Evolutionary conservation across 441 rosid genomes (phyloP).

Genomic region (Brassica hybrid): DNA sequence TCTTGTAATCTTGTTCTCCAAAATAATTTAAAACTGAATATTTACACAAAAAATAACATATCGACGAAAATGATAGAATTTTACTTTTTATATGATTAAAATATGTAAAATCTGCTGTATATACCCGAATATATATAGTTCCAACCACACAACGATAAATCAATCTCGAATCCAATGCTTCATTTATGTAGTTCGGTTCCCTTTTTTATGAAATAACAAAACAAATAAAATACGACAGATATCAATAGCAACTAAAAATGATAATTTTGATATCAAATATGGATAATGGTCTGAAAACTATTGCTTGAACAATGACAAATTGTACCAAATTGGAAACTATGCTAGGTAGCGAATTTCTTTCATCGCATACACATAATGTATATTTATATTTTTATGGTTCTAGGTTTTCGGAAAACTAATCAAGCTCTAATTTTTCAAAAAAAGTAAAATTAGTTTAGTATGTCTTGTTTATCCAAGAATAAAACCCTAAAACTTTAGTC

Average conservation of each 20-base stretch:
- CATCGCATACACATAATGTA: not conserved
- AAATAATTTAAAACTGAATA: not conserved
- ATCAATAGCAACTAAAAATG: not conserved
- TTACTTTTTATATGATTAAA: not conserved
- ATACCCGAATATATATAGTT: not conserved
- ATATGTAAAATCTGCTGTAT: not conserved
- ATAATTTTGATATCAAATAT: slow-evolving; percentile 11
- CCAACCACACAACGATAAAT: slow-evolving; percentile 12
- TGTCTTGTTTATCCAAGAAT: not conserved
- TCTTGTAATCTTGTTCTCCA: not conserved
- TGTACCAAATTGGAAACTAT: slow-evolving; percentile 10
- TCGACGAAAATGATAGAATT: not conserved
- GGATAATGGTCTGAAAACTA: slow-evolving; percentile 28
- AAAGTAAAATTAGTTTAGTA: not conserved
- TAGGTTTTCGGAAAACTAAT: not conserved
- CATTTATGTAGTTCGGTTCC: slow-evolving; percentile 4
- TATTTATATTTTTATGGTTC: not conserved
- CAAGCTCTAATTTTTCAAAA: no score
- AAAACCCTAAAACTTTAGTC: not conserved
- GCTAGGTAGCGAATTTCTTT: slow-evolving; percentile 13
- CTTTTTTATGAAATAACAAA: not conserved
- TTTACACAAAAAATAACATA: not conserved
- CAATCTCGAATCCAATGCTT: slow-evolving; percentile 19
- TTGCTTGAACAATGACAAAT: slow-evolving; percentile 11
- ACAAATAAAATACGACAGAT: not conserved